phyloP scores from a whole-genome alignment of 129 eudicot species.

The carrot (Daucus carota) region DNA sequence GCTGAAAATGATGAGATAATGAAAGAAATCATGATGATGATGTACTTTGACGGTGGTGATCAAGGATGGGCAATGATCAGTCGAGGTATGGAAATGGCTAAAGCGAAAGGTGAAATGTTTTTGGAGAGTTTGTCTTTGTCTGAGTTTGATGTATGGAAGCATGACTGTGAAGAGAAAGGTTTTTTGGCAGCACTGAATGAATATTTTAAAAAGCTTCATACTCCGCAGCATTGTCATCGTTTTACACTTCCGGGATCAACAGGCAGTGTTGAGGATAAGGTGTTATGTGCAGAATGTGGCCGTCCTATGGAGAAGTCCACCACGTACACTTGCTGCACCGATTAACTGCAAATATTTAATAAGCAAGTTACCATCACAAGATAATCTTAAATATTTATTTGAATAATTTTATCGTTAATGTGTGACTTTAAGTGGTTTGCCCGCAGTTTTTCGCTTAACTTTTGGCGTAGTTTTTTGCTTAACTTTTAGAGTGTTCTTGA shows the following conservation, averaged over 20 bases:
- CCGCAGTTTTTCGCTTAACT: too few species aligned
- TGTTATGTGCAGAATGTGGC: slow-evolving; percentile 62
- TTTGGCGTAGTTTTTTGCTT: too few species aligned
- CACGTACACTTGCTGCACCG: slow-evolving; percentile 70
- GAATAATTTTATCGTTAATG: too few species aligned
- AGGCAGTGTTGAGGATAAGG: slow-evolving; percentile 44
- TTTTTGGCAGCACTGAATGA: slow-evolving; percentile 40
- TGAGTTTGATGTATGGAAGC: slow-evolving; percentile 33
- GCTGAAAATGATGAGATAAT: slow-evolving; percentile 46
- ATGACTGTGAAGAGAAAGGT: slow-evolving; percentile 19
- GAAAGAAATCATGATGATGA: slow-evolving; percentile 52
- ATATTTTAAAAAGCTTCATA: slow-evolving; percentile 31
- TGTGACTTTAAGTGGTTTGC: too few species aligned
- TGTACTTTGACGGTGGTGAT: slow-evolving; percentile 55
- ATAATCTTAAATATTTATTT: too few species aligned
- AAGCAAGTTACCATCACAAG: too few species aligned
- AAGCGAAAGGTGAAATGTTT: slow-evolving; percentile 32
- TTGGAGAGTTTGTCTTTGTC: slow-evolving; percentile 29
- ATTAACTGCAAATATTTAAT: slow-evolving; percentile 18
- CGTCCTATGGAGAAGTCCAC: slow-evolving; percentile 55
- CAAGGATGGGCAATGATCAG: slow-evolving; percentile 61
- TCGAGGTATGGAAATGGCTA: slow-evolving; percentile 37
- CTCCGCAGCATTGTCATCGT: slow-evolving; percentile 59
- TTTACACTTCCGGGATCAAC: slow-evolving; percentile 47
- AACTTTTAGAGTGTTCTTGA: too few species aligned